Percentiles rank a stretch among this genome's conserved stretches.
Evolutionary conservation across 257 asterid species (phyloP).

Genomic region (Solanum clarkiae): DNA sequence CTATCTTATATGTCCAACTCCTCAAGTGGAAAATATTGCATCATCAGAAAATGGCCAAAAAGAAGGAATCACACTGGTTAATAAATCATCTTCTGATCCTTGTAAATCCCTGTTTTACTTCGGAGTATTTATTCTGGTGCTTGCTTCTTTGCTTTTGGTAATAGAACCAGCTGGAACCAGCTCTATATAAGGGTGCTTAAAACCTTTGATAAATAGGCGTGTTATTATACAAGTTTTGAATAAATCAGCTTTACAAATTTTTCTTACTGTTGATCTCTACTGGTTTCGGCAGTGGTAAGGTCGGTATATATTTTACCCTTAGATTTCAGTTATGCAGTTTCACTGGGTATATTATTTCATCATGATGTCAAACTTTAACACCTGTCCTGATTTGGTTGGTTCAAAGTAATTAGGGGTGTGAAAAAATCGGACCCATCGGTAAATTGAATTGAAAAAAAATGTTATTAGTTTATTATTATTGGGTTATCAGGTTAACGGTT

Average conservation of each 20-base stretch:
- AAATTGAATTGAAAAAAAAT: too few relatives aligned
- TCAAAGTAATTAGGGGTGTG: too few relatives aligned
- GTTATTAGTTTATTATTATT: too few relatives aligned
- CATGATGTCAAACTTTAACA: background rate
- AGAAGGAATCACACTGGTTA: constrained; percentile 38
- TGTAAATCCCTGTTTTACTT: constrained; percentile 53
- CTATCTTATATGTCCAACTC: constrained; percentile 32
- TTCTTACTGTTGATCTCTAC: background rate
- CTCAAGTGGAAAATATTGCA: constrained; percentile 40
- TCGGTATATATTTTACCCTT: too few relatives aligned
- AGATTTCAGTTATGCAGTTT: too few relatives aligned
- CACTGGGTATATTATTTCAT: background rate
- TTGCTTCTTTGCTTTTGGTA: constrained; percentile 34
- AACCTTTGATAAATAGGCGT: background rate
- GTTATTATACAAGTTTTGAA: background rate
- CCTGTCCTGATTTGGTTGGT: background rate
- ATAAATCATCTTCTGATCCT: constrained; percentile 38
- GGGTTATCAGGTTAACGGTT: too few relatives aligned
- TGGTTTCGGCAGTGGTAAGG: too few relatives aligned
- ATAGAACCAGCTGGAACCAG: constrained; percentile 31
- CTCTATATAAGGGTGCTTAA: background rate
- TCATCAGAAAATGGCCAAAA: constrained; percentile 28
- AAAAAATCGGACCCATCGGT: too few relatives aligned
- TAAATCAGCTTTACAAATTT: background rate
- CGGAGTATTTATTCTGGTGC: constrained; percentile 36